Evolutionary conservation across 805 yeast genomes (phyloP).

Genomic region (Hanseniaspora thailandica): DNA sequence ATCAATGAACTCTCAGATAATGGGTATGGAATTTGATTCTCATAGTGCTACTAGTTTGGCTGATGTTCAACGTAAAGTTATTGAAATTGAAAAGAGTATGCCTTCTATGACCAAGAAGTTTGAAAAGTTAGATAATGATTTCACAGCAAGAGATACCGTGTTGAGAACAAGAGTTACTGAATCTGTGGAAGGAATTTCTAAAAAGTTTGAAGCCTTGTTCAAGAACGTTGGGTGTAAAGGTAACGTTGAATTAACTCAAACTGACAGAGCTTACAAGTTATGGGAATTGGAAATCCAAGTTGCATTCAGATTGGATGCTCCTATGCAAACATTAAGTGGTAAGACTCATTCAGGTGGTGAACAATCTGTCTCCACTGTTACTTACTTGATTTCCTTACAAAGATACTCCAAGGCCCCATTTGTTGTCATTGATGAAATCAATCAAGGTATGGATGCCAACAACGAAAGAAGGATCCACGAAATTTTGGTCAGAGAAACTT

Average conservation of each 20-base stretch:
- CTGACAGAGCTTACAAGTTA: conserved; percentile 41
- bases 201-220: conserved; percentile 55
- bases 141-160: conserved; percentile 30
- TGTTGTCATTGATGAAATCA: conserved; percentile 92
- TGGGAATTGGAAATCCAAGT: conserved; percentile 83
- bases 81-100: conserved; percentile 19
- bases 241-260: conserved; percentile 48
- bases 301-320: conserved; percentile 76
- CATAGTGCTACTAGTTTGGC: conserved; percentile 22
- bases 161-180: conserved; percentile 57
- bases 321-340: conserved; percentile 42
- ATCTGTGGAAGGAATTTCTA: conserved; percentile 46
- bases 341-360: conserved; percentile 72
- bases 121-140: conserved; percentile 28
- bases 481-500: conserved; percentile 74
- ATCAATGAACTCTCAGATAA: conserved; percentile 5
- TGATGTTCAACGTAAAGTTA: conserved; percentile 23
- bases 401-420: conserved; percentile 81
- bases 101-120: conserved; percentile 20
- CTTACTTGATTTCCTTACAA: conserved; percentile 82
- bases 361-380: conserved; percentile 85
- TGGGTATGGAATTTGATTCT: conserved; percentile 4
- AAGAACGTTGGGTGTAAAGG: conserved; percentile 76
- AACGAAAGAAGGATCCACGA: conserved; percentile 81
- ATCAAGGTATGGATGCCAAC: conserved; percentile 95